These are phyloP conservation scores for Pseudocercospora crystallina DNA, from an alignment of 2,329 filamentous ascomycete species.

Conservation along the genomic window DNA sequence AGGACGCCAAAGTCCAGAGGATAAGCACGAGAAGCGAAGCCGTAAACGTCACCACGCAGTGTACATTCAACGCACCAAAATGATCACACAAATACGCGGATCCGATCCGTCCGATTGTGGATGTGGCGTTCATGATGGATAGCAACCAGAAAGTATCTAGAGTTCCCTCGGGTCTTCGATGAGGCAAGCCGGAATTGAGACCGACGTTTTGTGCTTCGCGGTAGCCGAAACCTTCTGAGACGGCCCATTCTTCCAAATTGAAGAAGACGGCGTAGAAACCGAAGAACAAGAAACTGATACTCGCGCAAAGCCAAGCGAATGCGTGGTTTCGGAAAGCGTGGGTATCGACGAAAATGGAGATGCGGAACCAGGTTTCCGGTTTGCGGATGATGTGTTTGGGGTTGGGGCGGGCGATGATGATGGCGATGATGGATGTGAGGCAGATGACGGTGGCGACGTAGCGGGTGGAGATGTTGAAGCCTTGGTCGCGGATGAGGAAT, in stretches of 20 bases:
- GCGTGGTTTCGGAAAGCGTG: slow-evolving; percentile 45
- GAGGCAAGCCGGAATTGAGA: slow-evolving; percentile 17
- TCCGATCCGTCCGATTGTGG: slow-evolving; percentile 47
- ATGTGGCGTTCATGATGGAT: slow-evolving; percentile 52
- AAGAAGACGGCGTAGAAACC: slow-evolving; percentile 56
- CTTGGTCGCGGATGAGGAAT: slow-evolving; percentile 42
- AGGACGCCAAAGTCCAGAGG: slow-evolving; percentile 45
- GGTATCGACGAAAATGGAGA: slow-evolving; percentile 43
- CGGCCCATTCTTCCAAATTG: slow-evolving; percentile 55
- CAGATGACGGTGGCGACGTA: slow-evolving; percentile 44
- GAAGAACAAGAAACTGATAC: slow-evolving; percentile 51
- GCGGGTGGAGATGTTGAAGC: slow-evolving; percentile 48
- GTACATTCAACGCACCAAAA: slow-evolving; percentile 48
- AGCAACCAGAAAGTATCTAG: slow-evolving; percentile 52
- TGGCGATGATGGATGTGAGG: slow-evolving; percentile 42
- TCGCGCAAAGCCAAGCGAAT: slow-evolving; percentile 46
- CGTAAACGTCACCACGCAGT: slow-evolving; percentile 43
- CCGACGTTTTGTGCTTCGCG: slow-evolving; percentile 25
- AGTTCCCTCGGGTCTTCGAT: slow-evolving; percentile 29
- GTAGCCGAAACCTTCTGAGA: slow-evolving; percentile 42
- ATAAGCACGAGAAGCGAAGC: slow-evolving; percentile 44
- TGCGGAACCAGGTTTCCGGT: slow-evolving; percentile 39
- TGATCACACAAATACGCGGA: slow-evolving; percentile 48
- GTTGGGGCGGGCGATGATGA: slow-evolving; percentile 46
- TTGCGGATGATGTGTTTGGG: slow-evolving; percentile 41